Evolutionary conservation across 192 early-diverging fungal species (phyloP), one percentile per base, ranked within the genome.

Genomic region (Pilaira anomala): DNA sequence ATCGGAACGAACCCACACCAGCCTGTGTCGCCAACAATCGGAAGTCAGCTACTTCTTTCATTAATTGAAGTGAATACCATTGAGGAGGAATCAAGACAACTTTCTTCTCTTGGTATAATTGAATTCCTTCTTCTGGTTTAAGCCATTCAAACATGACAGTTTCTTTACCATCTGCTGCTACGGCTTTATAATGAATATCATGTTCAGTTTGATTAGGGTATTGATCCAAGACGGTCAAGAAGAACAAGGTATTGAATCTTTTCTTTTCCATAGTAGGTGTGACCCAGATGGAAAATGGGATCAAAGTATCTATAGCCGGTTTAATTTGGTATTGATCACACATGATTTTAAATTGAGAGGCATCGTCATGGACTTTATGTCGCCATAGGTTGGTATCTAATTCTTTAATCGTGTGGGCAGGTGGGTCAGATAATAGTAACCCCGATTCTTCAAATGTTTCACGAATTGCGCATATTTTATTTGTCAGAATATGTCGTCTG

Each of bases 401-500:
- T 7, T 63, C 61, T 3, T 48, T 42, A 1, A 72, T 30, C 6
- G 63, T 30, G 18, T 64, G 36, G 0, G 65, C 62, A 8, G 66
- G 65, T 26, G 82, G 67, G 7, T 76, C 63, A n/a, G 76, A 66
- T 8, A 94, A 68, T 16, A 86, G 62, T 21, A 93, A 63, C 0
- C 90, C 90, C 16, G 84, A 83, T 65, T 95, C 93, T 69, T 95
- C 93, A 66, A 84, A 88, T 0, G 93, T 91, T 69, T 94, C 88
- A 42, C 90, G 83, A 18, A 89, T 72, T 1, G 90, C 90, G 56
- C 87, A 89, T 14, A 84, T 72, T 26, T 74, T 77, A 56, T 73
- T 77, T 22, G 77, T 68, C 18, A 80, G 67, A 13, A 48, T 46
- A 3, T 45, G 18, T 36, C 58, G n/a, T 18, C 64, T 60, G 48